These are phyloP conservation scores for Fusarium sp. DNA, from an alignment of 2,329 filamentous ascomycete species.

Conservation along the genomic window DNA sequence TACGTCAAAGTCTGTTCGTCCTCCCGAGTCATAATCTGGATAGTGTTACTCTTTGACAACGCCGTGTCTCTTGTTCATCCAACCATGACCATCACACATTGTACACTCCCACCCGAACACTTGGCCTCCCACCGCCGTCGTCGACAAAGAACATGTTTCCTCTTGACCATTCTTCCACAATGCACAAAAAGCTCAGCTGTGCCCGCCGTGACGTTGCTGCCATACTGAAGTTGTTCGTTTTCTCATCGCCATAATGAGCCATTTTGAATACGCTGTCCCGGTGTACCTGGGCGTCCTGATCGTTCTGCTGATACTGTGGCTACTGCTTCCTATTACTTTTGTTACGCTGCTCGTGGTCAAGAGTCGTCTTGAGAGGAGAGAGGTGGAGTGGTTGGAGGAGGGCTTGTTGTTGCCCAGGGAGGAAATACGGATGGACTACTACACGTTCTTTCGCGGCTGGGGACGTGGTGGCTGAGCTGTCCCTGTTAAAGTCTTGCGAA, in stretches of 20 bases:
- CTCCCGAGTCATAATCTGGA: conserved; percentile 21
- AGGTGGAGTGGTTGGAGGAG: conserved; percentile 35
- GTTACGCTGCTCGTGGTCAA: conserved; percentile 22
- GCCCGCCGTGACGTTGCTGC: neutral
- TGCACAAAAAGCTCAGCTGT: conserved; percentile 16
- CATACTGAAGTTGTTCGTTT: conserved; percentile 2
- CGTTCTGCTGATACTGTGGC: conserved; percentile 36
- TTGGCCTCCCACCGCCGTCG: conserved; percentile 9
- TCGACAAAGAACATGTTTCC: conserved; percentile 16
- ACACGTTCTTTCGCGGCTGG: conserved; percentile 1
- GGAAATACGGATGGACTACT: conserved; percentile 24
- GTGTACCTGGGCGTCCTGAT: conserved; percentile 38
- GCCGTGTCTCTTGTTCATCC: conserved; percentile 40
- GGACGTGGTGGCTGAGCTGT: neutral
- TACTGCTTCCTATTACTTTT: conserved; percentile 35
- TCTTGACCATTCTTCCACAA: neutral
- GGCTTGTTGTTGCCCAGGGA: conserved; percentile 22
- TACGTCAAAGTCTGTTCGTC: conserved; percentile 25
- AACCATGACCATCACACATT: conserved; percentile 35
- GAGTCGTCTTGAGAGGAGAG: conserved; percentile 17
- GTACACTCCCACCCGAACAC: conserved; percentile 32
- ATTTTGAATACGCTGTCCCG: conserved; percentile 37
- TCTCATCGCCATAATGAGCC: conserved; percentile 28
- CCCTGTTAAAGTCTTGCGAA: neutral
- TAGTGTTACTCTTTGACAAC: conserved; percentile 36